These are phyloP conservation scores for Trichoderma sp. DNA, from an alignment of 2,329 filamentous ascomycete species.

Conservation along the genomic window DNA sequence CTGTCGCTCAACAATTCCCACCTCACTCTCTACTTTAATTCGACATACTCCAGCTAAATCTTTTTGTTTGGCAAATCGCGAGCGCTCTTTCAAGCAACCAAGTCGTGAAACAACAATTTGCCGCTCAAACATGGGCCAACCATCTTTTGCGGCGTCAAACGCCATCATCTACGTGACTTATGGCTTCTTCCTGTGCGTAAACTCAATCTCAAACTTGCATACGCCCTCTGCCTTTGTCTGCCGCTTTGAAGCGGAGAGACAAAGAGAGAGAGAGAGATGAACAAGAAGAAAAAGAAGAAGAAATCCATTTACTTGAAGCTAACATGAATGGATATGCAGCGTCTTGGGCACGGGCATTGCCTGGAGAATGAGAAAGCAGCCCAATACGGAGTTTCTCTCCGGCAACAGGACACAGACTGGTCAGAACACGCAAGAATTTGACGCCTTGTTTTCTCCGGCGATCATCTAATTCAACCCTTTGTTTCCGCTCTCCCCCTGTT, in stretches of 20 bases:
- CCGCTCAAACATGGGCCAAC: slow-evolving; percentile 61
- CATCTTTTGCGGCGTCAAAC: slow-evolving; percentile 74
- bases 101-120: background rate
- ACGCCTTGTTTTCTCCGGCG: background rate
- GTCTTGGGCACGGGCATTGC: slow-evolving; percentile 60
- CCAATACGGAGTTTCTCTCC: slow-evolving; percentile 68
- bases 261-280: too few species aligned
- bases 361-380: slow-evolving; percentile 59
- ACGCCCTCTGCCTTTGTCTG: background rate
- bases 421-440: slow-evolving; percentile 43
- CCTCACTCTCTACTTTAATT: background rate
- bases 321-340: slow-evolving; percentile 39
- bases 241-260: background rate
- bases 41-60: background rate
- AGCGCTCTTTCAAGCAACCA: background rate
- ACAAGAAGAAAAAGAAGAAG: background rate
- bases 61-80: background rate
- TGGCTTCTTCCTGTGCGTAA: slow-evolving; percentile 67
- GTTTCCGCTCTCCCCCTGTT: background rate
- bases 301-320: slow-evolving; percentile 16
- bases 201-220: background rate
- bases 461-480: background rate
- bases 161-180: slow-evolving; percentile 81
- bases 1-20: background rate
- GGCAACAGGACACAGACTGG: slow-evolving; percentile 82